Percentiles rank a stretch among this genome's conserved stretches.
These are phyloP conservation scores for Wickerhamomyces mucosus DNA, from an alignment of 805 yeast species.

Conservation along the genomic window DNA sequence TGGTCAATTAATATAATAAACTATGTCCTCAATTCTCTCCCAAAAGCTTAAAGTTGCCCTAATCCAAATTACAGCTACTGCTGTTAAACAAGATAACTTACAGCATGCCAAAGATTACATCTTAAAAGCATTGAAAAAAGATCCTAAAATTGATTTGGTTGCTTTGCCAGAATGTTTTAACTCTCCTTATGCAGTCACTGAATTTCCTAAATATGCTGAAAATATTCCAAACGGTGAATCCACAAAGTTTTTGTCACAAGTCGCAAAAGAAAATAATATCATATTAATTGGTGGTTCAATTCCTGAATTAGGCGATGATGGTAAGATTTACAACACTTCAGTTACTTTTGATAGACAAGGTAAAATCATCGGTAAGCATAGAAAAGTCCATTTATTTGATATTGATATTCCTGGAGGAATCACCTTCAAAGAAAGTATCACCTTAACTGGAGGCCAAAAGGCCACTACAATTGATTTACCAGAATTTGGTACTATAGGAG, in stretches of 20 bases:
- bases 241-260: slow-evolving; percentile 47
- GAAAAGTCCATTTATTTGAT: slow-evolving; percentile 88
- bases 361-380: slow-evolving; percentile 76
- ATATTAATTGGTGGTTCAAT: slow-evolving; percentile 86
- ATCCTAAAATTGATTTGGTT: slow-evolving; percentile 63
- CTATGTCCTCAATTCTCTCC: slow-evolving; percentile 14
- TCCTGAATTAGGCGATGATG: slow-evolving; percentile 58
- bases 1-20: too few relatives aligned
- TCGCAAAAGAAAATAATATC: slow-evolving; percentile 60
- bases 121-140: slow-evolving; percentile 46
- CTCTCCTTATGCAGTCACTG: slow-evolving; percentile 84
- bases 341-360: slow-evolving; percentile 70
- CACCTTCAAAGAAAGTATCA: slow-evolving; percentile 76
- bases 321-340: slow-evolving; percentile 64
- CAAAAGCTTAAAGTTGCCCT: slow-evolving; percentile 71
- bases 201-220: slow-evolving; percentile 86
- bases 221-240: slow-evolving; percentile 68
- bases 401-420: slow-evolving; percentile 91
- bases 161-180: slow-evolving; percentile 96
- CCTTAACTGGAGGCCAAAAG: slow-evolving; percentile 71
- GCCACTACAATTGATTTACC: slow-evolving; percentile 48
- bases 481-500: slow-evolving; percentile 53
- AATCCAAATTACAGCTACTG: slow-evolving; percentile 62
- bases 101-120: slow-evolving; percentile 56
- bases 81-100: slow-evolving; percentile 72